A percentile compares a stretch with the other conserved stretches of the same genome.
These are phyloP conservation scores for Phytophthora melonis DNA, from an alignment of 352 stramenopile genomes.

Conservation along the genomic window DNA sequence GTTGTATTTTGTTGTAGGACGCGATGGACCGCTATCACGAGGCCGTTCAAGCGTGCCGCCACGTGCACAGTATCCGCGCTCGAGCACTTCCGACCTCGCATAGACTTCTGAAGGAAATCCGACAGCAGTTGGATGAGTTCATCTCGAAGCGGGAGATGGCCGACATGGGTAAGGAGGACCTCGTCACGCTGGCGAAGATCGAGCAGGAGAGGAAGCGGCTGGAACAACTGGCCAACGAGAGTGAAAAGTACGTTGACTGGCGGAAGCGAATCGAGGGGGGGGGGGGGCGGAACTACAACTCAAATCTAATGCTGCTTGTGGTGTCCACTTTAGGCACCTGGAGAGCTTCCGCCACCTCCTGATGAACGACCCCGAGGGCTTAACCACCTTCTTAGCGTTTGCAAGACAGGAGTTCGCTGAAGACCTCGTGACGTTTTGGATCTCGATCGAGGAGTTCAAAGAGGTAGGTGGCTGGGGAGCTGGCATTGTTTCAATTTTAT, in stretches of 20 bases:
- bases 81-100: constrained; percentile 16
- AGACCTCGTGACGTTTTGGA: constrained; percentile 67
- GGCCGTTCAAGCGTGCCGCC: constrained; percentile 36
- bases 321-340: constrained; percentile 35
- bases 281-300: not conserved
- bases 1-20: constrained; percentile 10
- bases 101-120: constrained; percentile 31
- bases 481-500: not conserved
- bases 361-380: constrained; percentile 42
- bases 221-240: constrained; percentile 34
- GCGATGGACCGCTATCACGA: constrained; percentile 29
- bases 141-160: constrained; percentile 47
- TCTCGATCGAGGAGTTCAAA: constrained; percentile 68
- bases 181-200: constrained; percentile 34
- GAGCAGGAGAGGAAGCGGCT: constrained; percentile 29
- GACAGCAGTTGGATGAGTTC: constrained; percentile 43
- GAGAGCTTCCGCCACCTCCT: constrained; percentile 47
- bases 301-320: not conserved
- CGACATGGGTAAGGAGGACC: constrained; percentile 46
- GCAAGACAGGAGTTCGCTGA: constrained; percentile 61
- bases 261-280: not conserved
- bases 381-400: constrained; percentile 53
- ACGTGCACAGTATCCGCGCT: constrained; percentile 26
- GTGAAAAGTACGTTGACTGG: constrained; percentile 35
- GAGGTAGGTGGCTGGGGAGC: constrained; percentile 29